Evolutionary conservation across 768 basidiomycete species (phyloP).

Genomic region (Mycena alexandri): DNA sequence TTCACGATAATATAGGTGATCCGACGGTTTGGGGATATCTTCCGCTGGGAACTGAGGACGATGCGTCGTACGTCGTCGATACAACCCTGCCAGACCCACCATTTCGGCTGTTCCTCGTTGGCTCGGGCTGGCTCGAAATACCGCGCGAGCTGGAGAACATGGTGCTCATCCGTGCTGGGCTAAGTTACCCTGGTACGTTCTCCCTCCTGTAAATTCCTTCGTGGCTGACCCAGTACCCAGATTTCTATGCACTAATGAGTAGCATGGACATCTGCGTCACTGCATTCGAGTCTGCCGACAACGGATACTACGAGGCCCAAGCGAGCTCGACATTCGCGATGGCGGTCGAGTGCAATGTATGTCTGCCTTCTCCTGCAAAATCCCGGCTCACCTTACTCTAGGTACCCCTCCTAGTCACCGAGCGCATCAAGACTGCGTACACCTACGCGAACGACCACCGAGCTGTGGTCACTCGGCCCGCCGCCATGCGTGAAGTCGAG

Average conservation of each 20-base stretch:
- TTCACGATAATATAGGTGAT: constrained; percentile 44
- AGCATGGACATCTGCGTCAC: constrained; percentile 56
- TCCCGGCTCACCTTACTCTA: constrained; percentile 22
- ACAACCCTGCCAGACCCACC: constrained; percentile 45
- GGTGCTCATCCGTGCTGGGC: constrained; percentile 49
- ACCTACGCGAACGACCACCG: constrained; percentile 53
- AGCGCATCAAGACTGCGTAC: constrained; percentile 53
- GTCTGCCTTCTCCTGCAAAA: neutral
- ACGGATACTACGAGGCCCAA: constrained; percentile 51
- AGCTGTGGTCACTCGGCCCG: constrained; percentile 53
- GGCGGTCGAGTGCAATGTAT: constrained; percentile 54
- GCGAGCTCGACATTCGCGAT: constrained; percentile 58
- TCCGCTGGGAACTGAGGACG: constrained; percentile 40
- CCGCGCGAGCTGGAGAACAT: constrained; percentile 54
- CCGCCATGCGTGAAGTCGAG: constrained; percentile 54
- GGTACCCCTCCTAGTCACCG: constrained; percentile 57
- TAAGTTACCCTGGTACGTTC: constrained; percentile 48
- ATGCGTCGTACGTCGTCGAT: constrained; percentile 40
- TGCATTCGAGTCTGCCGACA: constrained; percentile 48
- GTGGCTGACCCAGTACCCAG: constrained; percentile 18
- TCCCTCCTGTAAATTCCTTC: neutral
- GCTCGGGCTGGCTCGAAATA: constrained; percentile 49
- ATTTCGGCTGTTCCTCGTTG: constrained; percentile 50
- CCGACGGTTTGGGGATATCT: constrained; percentile 53
- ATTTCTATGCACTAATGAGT: constrained; percentile 54